Evolutionary conservation across 176 grass and related monocot species (phyloP).

Genomic region (Secale cereale): DNA sequence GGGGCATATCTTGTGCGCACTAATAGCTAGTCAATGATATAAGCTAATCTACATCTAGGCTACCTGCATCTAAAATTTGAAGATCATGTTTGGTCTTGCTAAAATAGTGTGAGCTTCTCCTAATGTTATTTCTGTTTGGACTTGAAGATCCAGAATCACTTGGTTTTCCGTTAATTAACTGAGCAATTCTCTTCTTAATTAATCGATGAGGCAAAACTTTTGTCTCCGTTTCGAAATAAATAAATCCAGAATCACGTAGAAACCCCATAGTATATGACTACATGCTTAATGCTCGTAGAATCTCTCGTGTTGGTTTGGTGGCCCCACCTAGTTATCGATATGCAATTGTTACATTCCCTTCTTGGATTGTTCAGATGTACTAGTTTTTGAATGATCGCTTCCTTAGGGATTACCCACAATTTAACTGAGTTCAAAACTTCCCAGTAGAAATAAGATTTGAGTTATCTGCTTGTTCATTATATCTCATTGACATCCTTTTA

Average conservation of each 20-base stretch:
- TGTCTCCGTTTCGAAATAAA: too few species aligned
- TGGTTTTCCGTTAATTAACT: too few species aligned
- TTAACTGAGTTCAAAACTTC: background rate
- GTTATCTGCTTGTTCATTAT: slow-evolving; percentile 5
- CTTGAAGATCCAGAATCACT: background rate
- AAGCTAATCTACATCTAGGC: background rate
- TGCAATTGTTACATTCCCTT: slow-evolving; percentile 20
- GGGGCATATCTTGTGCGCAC: background rate
- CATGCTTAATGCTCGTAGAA: background rate
- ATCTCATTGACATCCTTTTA: slow-evolving; percentile 1
- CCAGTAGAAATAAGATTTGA: slow-evolving; percentile 9
- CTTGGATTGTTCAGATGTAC: slow-evolving; percentile 5
- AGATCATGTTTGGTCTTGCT: background rate
- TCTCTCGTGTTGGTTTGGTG: background rate
- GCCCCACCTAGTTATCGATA: slow-evolving; percentile 11
- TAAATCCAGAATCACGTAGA: background rate
- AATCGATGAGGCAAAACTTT: too few species aligned
- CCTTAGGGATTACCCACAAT: background rate
- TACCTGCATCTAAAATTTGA: background rate
- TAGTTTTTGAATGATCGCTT: background rate
- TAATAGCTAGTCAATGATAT: background rate
- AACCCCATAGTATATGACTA: background rate
- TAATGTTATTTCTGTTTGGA: slow-evolving; percentile 13
- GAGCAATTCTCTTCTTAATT: too few species aligned
- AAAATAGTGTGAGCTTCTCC: slow-evolving; percentile 6